A percentile compares a stretch with the other conserved stretches of the same genome.
These are phyloP conservation scores for Guadua angustifolia DNA, from an alignment of 176 grass and related monocot genomes.

Conservation along the genomic window DNA sequence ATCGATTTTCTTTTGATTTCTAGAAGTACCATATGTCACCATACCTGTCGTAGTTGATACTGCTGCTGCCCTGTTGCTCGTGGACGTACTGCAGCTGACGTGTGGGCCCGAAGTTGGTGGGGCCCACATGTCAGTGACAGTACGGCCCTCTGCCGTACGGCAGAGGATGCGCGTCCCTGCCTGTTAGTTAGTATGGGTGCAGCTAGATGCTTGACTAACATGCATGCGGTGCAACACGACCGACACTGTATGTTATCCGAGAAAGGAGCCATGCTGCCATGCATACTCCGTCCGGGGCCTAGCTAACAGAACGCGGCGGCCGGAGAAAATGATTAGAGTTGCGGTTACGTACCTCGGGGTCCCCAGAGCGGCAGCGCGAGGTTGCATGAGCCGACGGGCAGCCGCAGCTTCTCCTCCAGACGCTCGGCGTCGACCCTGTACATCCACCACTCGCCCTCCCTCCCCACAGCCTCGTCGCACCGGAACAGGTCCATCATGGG, in stretches of 20 bases:
- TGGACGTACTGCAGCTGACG: too few relatives aligned
- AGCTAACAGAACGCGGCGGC: not conserved
- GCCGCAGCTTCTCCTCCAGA: slow-evolving; percentile 76
- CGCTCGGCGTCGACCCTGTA: slow-evolving; percentile 53
- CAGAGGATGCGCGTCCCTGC: too few relatives aligned
- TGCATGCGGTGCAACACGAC: slow-evolving; percentile 27
- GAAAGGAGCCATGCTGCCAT: not conserved
- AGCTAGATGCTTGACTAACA: slow-evolving; percentile 26
- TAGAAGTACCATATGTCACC: not conserved
- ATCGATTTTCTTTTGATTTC: slow-evolving; percentile 1
- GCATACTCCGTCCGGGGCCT: not conserved
- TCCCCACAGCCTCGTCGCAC: slow-evolving; percentile 67
- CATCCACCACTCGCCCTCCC: slow-evolving; percentile 80
- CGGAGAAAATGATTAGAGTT: not conserved
- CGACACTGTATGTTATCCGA: too few relatives aligned
- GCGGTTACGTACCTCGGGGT: slow-evolving; percentile 50
- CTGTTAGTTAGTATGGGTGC: not conserved
- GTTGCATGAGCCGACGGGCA: slow-evolving; percentile 75
- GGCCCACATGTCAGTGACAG: too few relatives aligned
- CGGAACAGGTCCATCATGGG: slow-evolving; percentile 97
- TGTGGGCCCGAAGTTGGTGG: too few relatives aligned
- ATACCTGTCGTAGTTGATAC: not conserved
- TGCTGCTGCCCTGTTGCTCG: too few relatives aligned
- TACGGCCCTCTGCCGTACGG: too few relatives aligned
- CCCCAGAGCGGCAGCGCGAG: slow-evolving; percentile 67